Conservation (phyloP, 306 rosid species). For the Prunus kanzakura region DNA sequence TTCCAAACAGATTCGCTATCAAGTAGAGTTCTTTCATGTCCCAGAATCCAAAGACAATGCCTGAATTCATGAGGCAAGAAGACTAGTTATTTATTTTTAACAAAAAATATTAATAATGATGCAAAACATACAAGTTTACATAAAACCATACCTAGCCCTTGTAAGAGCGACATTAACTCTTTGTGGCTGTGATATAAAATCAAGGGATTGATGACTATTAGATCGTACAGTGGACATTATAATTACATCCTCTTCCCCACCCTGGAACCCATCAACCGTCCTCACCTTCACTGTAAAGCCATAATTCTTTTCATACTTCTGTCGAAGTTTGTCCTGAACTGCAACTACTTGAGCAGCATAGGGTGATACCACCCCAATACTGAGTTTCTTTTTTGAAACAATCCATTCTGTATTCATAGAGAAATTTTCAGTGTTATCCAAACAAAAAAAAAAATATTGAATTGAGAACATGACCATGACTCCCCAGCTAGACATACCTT, state of each 20-base stretch:
- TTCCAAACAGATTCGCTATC: constrained; percentile 56
- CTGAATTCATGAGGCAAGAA: constrained; percentile 30
- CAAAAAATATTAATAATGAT: background rate
- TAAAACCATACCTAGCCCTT: constrained; percentile 61
- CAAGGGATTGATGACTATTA: constrained; percentile 30
- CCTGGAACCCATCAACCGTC: constrained; percentile 77
- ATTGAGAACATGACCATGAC: background rate
- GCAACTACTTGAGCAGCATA: constrained; percentile 77
- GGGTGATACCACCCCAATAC: constrained; percentile 72
- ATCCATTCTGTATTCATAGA: constrained; percentile 44
- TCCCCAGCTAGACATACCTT: constrained; percentile 38
- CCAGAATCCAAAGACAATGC: constrained; percentile 78
- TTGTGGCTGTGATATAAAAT: constrained; percentile 48
- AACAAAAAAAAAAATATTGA: background rate
- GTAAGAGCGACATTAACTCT: constrained; percentile 84
- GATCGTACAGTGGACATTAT: constrained; percentile 77
- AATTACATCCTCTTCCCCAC: constrained; percentile 73
- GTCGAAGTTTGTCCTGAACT: constrained; percentile 46
- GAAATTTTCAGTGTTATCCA: background rate
- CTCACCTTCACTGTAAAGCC: constrained; percentile 67
- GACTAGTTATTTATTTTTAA: constrained; percentile 1
- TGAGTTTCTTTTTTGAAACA: constrained; percentile 31
- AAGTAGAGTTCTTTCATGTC: constrained; percentile 48
- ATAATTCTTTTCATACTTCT: constrained; percentile 29
- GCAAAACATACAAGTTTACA: background rate